Conservation (phyloP, 495 filamentous ascomycete species). For the Gamarada debralockiae region DNA sequence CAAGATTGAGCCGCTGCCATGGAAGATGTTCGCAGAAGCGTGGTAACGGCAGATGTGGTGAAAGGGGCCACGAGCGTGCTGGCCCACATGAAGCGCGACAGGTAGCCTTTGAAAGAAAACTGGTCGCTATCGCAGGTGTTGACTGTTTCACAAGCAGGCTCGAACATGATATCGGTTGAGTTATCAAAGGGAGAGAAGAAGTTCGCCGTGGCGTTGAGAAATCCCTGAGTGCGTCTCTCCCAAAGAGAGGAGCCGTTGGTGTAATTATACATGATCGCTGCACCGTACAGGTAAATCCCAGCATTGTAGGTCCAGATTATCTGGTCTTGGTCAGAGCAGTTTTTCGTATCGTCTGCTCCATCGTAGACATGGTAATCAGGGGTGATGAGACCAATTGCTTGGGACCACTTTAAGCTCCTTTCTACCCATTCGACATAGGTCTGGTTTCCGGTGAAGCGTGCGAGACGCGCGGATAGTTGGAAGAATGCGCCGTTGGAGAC, state of each 20-base stretch:
- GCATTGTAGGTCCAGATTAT: constrained; percentile 77
- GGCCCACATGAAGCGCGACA: constrained; percentile 73
- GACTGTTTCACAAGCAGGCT: constrained; percentile 66
- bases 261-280: constrained; percentile 66
- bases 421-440: constrained; percentile 78
- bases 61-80: constrained; percentile 69
- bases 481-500: constrained; percentile 81
- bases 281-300: constrained; percentile 64
- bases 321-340: constrained; percentile 57
- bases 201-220: constrained; percentile 22
- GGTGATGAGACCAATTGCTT: constrained; percentile 58
- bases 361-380: constrained; percentile 67
- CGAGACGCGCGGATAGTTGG: constrained; percentile 74
- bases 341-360: constrained; percentile 57
- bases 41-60: constrained; percentile 55
- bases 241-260: constrained; percentile 30
- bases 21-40: constrained; percentile 60
- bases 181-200: constrained; percentile 55
- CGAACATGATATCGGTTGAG: constrained; percentile 58
- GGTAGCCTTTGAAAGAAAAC: constrained; percentile 81
- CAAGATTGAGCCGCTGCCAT: constrained; percentile 68
- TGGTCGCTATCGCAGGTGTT: constrained; percentile 69
- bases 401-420: constrained; percentile 69
- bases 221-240: constrained; percentile 17
- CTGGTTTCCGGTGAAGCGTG: constrained; percentile 69